Evolutionary conservation across 768 basidiomycete genomes (phyloP).

Genomic region (Tricholomella constricta): DNA sequence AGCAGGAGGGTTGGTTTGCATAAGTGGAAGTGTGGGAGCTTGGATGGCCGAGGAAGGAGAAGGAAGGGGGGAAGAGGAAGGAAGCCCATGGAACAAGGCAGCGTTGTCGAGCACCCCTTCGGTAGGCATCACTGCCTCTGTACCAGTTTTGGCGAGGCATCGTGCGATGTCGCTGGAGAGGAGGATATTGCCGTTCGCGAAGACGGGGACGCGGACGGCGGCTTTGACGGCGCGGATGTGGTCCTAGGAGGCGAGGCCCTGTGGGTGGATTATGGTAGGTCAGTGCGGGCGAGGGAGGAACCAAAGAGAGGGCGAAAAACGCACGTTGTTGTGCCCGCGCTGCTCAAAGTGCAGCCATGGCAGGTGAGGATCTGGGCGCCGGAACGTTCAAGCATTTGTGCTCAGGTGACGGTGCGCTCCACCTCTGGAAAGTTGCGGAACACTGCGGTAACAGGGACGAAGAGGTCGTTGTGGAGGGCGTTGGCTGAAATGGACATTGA

Average conservation of each 20-base stretch:
- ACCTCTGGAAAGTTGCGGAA: constrained; percentile 88
- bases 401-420: constrained; percentile 90
- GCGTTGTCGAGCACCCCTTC: constrained; percentile 96
- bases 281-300: not conserved
- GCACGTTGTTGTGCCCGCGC: constrained; percentile 78
- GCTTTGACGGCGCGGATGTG: constrained; percentile 91
- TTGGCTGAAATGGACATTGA: constrained; percentile 58
- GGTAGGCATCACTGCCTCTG: constrained; percentile 92
- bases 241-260: constrained; percentile 88
- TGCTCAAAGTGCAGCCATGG: constrained; percentile 90
- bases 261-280: not conserved
- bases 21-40: too few species aligned
- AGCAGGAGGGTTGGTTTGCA: constrained; percentile 53
- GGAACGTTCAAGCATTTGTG: constrained; percentile 92
- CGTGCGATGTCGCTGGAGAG: constrained; percentile 79
- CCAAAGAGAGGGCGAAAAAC: constrained; percentile 19
- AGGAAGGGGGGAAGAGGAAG: constrained; percentile 6
- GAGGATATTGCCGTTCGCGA: constrained; percentile 96
- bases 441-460: constrained; percentile 94
- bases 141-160: constrained; percentile 83
- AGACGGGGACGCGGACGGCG: constrained; percentile 88
- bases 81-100: constrained; percentile 61
- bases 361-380: constrained; percentile 95
- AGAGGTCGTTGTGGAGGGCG: constrained; percentile 78
- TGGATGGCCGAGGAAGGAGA: not conserved